These are phyloP conservation scores for Toxoplasma gondii DNA, from an alignment of 169 alveolate species.

Conservation along the genomic window DNA sequence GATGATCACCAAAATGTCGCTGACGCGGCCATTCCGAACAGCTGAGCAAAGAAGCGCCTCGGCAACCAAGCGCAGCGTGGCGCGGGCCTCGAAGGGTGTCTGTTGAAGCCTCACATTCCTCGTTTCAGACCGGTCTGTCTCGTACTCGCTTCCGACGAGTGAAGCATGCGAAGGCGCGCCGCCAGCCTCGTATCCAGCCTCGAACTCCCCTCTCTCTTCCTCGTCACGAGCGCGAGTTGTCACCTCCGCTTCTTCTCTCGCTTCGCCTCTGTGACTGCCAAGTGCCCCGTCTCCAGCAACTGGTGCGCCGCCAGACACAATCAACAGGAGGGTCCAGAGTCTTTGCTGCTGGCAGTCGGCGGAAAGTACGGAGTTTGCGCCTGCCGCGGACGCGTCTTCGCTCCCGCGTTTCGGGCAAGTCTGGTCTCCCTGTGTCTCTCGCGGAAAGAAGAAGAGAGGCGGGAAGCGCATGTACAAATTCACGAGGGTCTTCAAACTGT, in stretches of 20 bases:
- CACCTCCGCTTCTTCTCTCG: not conserved
- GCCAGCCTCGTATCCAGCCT: no score
- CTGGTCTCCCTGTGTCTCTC: not conserved
- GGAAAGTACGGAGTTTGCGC: not conserved
- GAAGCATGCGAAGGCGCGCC: no score
- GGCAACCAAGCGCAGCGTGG: not conserved
- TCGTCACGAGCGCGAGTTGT: not conserved
- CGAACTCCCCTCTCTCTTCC: no score
- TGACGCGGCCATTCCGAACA: not conserved
- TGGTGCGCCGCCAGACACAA: not conserved
- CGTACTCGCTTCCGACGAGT: not conserved
- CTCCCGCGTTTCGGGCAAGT: not conserved
- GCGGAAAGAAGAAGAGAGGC: slow-evolving; percentile 19
- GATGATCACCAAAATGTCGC: not conserved
- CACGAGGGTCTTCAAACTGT: not conserved
- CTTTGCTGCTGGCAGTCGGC: not conserved
- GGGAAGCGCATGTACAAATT: not conserved
- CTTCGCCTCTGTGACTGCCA: not conserved
- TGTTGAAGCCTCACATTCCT: not conserved
- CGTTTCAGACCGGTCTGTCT: not conserved
- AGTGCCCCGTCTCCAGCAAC: not conserved
- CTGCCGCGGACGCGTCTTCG: not conserved
- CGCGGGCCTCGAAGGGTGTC: not conserved
- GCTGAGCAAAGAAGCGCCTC: not conserved
- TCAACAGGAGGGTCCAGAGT: not conserved